phyloP scores from a whole-genome alignment of 345 rosid genomes.

The Populus simonii region DNA sequence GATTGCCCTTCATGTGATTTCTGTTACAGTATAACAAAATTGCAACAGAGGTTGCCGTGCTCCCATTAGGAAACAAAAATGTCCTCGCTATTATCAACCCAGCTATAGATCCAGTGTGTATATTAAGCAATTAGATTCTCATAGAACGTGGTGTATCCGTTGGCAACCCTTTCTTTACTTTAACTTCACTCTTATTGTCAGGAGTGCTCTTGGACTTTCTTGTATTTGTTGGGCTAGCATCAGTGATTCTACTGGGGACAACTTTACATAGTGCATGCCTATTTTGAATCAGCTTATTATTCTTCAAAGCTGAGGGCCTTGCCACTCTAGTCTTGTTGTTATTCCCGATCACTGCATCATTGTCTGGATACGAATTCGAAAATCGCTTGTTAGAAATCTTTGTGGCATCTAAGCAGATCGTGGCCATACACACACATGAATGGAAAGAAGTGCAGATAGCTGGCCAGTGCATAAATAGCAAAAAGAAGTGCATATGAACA shows the following conservation, averaged over 20 bases:
- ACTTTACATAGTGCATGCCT: slow-evolving; percentile 32
- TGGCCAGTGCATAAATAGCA: background rate
- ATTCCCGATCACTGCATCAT: slow-evolving; percentile 51
- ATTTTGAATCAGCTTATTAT: slow-evolving; percentile 22
- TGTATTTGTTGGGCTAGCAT: slow-evolving; percentile 13
- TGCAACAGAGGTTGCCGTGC: background rate
- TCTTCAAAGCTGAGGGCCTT: slow-evolving; percentile 27
- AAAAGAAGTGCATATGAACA: background rate
- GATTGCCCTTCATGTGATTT: background rate
- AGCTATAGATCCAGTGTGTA: background rate
- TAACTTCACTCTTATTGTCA: slow-evolving; percentile 18
- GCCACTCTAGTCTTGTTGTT: slow-evolving; percentile 31
- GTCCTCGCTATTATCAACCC: background rate
- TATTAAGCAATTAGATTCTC: slow-evolving; percentile 9
- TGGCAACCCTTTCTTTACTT: slow-evolving; percentile 24
- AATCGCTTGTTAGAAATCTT: background rate
- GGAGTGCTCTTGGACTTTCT: slow-evolving; percentile 21
- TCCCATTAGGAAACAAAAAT: background rate
- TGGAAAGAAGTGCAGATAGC: background rate
- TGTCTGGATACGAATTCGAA: slow-evolving; percentile 30
- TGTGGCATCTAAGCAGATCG: background rate
- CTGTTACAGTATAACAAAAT: background rate
- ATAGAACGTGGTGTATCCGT: slow-evolving; percentile 14
- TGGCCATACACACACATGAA: background rate
- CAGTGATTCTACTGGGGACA: slow-evolving; percentile 3